These are phyloP conservation scores for Echeveria elegans DNA, from an alignment of 164 flowering plant species.

Conservation along the genomic window DNA sequence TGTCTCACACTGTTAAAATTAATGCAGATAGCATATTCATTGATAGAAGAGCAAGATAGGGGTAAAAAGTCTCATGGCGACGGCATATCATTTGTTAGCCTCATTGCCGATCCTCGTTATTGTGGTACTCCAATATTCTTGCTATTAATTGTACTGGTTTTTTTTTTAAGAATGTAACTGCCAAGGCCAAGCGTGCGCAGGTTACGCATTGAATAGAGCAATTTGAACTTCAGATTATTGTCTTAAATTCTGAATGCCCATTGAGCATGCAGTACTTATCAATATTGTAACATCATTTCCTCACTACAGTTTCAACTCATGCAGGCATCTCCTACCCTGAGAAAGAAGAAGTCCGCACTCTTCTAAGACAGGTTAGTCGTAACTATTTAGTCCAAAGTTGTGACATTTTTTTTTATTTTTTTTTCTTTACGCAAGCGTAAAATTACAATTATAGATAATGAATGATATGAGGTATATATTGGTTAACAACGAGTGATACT, in stretches of 20 bases:
- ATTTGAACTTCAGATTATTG: background rate
- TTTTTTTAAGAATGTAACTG: background rate
- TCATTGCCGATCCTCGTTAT: constrained; percentile 86
- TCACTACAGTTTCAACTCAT: constrained; percentile 10
- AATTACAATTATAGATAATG: background rate
- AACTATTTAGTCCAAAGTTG: background rate
- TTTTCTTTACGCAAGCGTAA: background rate
- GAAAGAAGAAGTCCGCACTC: constrained; percentile 84
- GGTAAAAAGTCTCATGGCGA: constrained; percentile 45
- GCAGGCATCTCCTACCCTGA: constrained; percentile 82
- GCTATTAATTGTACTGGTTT: background rate
- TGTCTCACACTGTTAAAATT: background rate
- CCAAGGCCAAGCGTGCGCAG: background rate
- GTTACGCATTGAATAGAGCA: background rate
- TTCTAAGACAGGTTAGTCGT: constrained; percentile 61
- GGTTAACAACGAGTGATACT: constrained; percentile 5
- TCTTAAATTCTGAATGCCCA: background rate
- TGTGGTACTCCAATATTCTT: constrained; percentile 43
- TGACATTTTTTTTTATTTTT: background rate
- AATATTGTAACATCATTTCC: background rate
- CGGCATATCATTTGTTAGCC: constrained; percentile 83
- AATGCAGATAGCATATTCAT: constrained; percentile 71
- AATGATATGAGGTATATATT: background rate
- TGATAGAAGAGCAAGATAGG: constrained; percentile 89
- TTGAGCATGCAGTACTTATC: background rate